phyloP scores from a whole-genome alignment of 139 green algal species.

The Coelastrella sp. region DNA sequence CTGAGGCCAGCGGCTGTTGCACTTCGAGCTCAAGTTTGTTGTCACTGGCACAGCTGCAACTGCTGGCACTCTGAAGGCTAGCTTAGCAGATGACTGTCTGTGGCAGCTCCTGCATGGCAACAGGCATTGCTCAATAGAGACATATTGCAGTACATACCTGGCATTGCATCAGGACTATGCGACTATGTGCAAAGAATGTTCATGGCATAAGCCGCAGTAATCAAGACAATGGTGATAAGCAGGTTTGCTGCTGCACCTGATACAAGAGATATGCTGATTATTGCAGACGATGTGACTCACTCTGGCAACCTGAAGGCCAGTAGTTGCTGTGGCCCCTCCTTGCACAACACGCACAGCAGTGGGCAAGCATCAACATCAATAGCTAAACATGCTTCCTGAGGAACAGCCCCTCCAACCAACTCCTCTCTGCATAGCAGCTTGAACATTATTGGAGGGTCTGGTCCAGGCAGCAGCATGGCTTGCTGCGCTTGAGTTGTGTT shows the following conservation, averaged over 20 bases:
- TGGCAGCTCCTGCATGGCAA: neutral
- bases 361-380: conserved; percentile 54
- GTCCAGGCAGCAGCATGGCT: conserved; percentile 19
- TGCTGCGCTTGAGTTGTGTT: conserved; percentile 37
- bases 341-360: conserved; percentile 65
- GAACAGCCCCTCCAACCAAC: conserved; percentile 4
- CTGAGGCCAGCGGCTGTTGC: conserved; percentile 16
- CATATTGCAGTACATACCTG: no score
- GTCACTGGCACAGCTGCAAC: conserved; percentile 56
- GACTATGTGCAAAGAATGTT: no score
- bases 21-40: no score
- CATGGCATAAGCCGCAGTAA: no score
- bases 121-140: neutral
- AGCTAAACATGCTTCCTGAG: conserved; percentile 50
- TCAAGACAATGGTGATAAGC: no score
- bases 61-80: conserved; percentile 49
- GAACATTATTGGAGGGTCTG: conserved; percentile 27
- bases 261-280: neutral
- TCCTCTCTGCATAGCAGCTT: conserved; percentile 38
- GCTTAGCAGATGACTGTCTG: neutral
- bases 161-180: no score
- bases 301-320: conserved; percentile 57
- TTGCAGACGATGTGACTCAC: neutral
- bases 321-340: neutral
- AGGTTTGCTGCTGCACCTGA: no score